Conservation (phyloP, 2,329 filamentous ascomycete species). For the Pseudocercospora musae region DNA sequence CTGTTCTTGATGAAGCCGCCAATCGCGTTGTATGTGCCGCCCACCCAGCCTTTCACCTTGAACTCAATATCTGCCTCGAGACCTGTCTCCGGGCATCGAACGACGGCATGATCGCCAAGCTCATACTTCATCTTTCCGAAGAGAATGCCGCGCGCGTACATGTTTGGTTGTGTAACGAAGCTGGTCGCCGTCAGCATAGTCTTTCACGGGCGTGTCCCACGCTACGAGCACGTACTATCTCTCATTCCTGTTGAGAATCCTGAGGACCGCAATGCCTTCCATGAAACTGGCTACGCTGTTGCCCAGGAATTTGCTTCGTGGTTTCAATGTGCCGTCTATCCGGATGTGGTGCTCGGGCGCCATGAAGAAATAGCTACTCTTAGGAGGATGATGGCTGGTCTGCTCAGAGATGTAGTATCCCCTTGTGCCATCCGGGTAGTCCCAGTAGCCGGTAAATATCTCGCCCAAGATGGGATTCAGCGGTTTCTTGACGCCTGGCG, state of each 20-base stretch:
- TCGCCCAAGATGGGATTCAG: conserved; percentile 95
- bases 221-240: conserved; percentile 66
- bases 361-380: conserved; percentile 99
- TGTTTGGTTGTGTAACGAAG: conserved; percentile 94
- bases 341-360: conserved; percentile 89
- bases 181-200: conserved; percentile 45
- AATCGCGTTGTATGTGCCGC: conserved; percentile 94
- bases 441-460: conserved; percentile 93
- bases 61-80: conserved; percentile 91
- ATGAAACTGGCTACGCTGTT: conserved; percentile 98
- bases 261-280: conserved; percentile 90
- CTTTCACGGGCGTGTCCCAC: background rate
- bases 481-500: conserved; percentile 96
- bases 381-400: conserved; percentile 95
- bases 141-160: conserved; percentile 95
- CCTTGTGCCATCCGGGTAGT: conserved; percentile 70
- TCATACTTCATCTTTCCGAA: conserved; percentile 99
- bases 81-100: conserved; percentile 83
- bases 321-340: conserved; percentile 93
- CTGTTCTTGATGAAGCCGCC: conserved; percentile 87
- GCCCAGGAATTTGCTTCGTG: conserved; percentile 88
- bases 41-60: conserved; percentile 97
- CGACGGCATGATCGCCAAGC: conserved; percentile 90
- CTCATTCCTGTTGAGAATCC: conserved; percentile 79
- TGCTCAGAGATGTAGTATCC: conserved; percentile 98